Conservation (phyloP, 2,329 filamentous ascomycete genomes). For the Fusarium lyarnte region DNA sequence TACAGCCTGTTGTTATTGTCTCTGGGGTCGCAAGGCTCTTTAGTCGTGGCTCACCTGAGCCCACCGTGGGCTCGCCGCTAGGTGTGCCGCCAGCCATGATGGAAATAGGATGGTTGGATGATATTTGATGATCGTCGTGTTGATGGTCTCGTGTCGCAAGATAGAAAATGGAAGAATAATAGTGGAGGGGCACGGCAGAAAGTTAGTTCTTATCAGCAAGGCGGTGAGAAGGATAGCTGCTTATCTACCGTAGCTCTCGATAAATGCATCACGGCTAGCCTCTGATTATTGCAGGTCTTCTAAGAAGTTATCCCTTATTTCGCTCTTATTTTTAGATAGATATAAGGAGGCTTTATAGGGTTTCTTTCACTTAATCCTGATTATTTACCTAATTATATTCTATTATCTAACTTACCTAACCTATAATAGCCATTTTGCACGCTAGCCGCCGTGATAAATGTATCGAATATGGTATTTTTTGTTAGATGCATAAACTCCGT, state of each 20-base stretch:
- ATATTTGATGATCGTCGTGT: slow-evolving; percentile 41
- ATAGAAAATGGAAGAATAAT: slow-evolving; percentile 22
- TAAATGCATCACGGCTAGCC: too few species aligned
- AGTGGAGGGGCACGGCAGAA: slow-evolving; percentile 45
- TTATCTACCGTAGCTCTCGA: slow-evolving; percentile 25
- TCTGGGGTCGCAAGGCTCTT: slow-evolving; percentile 87
- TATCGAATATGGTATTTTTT: background rate
- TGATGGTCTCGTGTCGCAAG: slow-evolving; percentile 14
- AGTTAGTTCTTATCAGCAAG: slow-evolving; percentile 39
- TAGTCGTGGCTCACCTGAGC: slow-evolving; percentile 67
- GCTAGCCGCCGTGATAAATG: too few species aligned
- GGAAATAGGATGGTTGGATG: slow-evolving; percentile 34
- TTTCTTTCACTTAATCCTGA: too few species aligned
- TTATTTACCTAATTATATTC: too few species aligned
- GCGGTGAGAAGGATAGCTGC: slow-evolving; percentile 36
- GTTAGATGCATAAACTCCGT: slow-evolving; percentile 36
- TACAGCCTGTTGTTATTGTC: slow-evolving; percentile 73
- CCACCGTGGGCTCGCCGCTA: slow-evolving; percentile 63
- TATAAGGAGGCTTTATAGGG: too few species aligned
- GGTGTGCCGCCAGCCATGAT: slow-evolving; percentile 65
- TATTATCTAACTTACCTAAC: too few species aligned
- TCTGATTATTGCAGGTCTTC: too few species aligned
- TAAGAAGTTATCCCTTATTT: too few species aligned
- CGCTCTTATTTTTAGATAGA: too few species aligned
- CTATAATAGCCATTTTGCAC: too few species aligned